Conservation (phyloP, 331 rosid species). For the Cucumis variabilis region DNA sequence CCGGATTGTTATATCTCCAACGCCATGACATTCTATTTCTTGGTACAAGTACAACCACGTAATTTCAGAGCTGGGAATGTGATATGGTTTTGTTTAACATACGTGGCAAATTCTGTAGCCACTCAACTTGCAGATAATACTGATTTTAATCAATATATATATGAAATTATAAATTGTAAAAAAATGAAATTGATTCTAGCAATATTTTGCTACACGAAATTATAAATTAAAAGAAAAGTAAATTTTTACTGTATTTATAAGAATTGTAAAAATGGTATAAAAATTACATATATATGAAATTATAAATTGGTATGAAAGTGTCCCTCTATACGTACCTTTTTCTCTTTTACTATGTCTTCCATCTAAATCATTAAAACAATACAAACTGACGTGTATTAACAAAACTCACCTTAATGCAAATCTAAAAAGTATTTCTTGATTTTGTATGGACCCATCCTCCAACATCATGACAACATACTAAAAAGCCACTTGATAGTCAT, state of each 20-base stretch:
- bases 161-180: background rate
- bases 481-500: background rate
- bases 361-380: background rate
- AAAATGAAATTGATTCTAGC: too few species aligned
- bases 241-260: too few species aligned
- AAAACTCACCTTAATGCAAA: background rate
- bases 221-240: too few species aligned
- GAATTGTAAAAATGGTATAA: too few species aligned
- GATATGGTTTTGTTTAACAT: background rate
- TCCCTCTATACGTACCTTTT: background rate
- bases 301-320: background rate
- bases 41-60: background rate
- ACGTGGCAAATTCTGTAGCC: background rate
- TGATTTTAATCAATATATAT: background rate
- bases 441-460: background rate
- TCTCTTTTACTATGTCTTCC: background rate
- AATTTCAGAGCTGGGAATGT: background rate
- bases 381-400: too few species aligned
- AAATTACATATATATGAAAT: too few species aligned
- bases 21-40: background rate
- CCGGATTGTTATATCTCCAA: background rate
- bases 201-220: background rate
- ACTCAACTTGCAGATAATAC: background rate
- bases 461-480: background rate
- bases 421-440: background rate